Base-by-base conservation (phyloP, 2,329 filamentous ascomycete genomes). In the Aspergillus melleus region DNA sequence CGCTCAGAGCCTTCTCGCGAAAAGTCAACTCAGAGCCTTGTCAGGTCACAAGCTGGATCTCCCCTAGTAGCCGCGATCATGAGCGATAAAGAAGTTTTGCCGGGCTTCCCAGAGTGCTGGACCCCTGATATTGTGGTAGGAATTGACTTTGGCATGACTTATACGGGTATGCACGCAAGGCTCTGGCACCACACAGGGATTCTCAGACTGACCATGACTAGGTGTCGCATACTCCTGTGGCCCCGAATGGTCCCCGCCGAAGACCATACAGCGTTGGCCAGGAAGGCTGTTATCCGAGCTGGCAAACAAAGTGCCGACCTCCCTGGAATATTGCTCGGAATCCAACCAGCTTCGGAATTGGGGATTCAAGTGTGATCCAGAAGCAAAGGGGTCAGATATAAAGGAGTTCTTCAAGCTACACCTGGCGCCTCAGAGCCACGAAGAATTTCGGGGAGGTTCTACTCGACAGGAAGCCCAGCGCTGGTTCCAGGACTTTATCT, bases 351-450 rank as follows among this genome's bases (percentile, higher is more conserved):
- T 66, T 3, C 64, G 58, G 29, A 62, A 57, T 10, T 79, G 76
- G 76, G 76, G 76, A 0, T 78, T 77, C 54, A 59, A 68, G 6
- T 76, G 68, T 29, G 74, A 78, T 52, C 59, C 70, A 24, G 69
- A 74, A n/a, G 68, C 73, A 11, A 61, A 66, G 9, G 50, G 47
- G 0, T 39, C 59, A 1, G 69, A 73, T 8, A 61, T 70, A 36
- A 66, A 70, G 30, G 74, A 76, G 52, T 75, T 71, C 54, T 78
- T 78, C 71, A 78, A 77, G 53, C 66, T 74, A 12, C 72, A 73
- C 49, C 68, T 78, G 0, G 73, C 72, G 26, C 68, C 71, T 36
- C 60, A 64, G 10, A 66, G 73, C 54, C 59, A 66, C 16, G 69
- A 72, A 20, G 64, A 66, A n/a, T 42, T 4, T 19, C 32, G 20